Evolutionary conservation across 257 asterid species (phyloP).

Genomic region (Parsonsia alboflavescens): DNA sequence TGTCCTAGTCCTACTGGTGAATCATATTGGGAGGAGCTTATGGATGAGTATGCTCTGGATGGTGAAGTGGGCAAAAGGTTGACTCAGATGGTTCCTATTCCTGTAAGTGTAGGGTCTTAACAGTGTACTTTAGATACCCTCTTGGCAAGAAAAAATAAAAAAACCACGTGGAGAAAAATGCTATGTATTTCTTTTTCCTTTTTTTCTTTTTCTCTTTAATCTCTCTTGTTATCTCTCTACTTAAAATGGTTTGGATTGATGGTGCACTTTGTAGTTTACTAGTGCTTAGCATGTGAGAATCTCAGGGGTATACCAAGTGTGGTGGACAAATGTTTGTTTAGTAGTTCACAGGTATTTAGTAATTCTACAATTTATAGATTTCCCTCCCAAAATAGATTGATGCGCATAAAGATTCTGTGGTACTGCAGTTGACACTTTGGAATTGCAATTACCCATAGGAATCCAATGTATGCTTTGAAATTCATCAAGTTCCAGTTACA

Average conservation of each 20-base stretch:
- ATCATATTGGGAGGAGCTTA: constrained; percentile 42
- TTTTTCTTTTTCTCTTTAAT: too few relatives aligned
- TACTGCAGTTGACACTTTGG: not conserved
- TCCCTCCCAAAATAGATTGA: not conserved
- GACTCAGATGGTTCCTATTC: constrained; percentile 88
- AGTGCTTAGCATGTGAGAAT: not conserved
- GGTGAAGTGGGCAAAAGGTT: constrained; percentile 80
- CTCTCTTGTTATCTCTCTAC: too few relatives aligned
- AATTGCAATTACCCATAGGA: not conserved
- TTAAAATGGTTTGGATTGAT: too few relatives aligned
- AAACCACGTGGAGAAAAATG: not conserved
- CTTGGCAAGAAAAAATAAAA: not conserved
- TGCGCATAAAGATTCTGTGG: not conserved
- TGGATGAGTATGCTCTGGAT: constrained; percentile 63
- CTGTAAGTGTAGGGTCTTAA: constrained; percentile 41
- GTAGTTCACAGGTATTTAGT: not conserved
- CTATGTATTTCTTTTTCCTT: not conserved
- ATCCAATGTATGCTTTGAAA: not conserved
- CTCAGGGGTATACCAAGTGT: not conserved
- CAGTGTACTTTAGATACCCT: not conserved
- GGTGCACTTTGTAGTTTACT: not conserved
- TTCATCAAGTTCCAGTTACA: not conserved
- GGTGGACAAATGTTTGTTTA: not conserved
- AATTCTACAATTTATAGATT: not conserved
- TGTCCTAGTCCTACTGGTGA: constrained; percentile 63